A percentile compares a stretch with the other conserved stretches of the same genome.
Evolutionary conservation across 495 filamentous ascomycete species (phyloP).

Genomic region (Terfezia claveryi): DNA sequence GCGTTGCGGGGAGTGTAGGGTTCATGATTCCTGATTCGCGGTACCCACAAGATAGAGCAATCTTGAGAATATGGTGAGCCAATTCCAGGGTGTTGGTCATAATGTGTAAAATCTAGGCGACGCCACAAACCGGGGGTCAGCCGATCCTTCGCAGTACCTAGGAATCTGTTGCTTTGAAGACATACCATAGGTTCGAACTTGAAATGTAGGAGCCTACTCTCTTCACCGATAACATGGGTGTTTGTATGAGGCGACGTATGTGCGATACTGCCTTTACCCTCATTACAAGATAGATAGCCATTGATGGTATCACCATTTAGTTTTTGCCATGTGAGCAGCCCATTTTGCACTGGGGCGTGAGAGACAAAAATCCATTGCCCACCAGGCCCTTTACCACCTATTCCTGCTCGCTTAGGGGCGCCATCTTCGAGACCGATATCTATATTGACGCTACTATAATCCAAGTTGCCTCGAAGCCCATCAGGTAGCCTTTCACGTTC

Average conservation of each 20-base stretch:
- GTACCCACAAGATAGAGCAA: conserved; percentile 62
- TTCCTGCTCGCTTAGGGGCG: conserved; percentile 24
- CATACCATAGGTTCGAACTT: conserved; percentile 88
- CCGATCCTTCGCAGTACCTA: neutral
- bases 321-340: neutral
- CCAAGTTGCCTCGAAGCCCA: too few relatives aligned
- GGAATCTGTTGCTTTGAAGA: neutral
- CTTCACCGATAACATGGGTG: conserved; percentile 1
- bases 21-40: conserved; percentile 55
- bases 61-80: conserved; percentile 47
- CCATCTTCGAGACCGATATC: neutral
- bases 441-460: too few relatives aligned
- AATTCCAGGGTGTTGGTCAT: conserved; percentile 47
- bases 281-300: too few relatives aligned
- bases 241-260: too few relatives aligned
- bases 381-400: conserved; percentile 60
- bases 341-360: conserved; percentile 41
- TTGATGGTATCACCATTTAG: too few relatives aligned
- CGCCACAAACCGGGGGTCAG: neutral
- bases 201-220: conserved; percentile 51
- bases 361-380: conserved; percentile 74
- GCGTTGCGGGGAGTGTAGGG: conserved; percentile 38
- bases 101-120: conserved; percentile 60
- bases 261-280: too few relatives aligned
- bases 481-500: neutral